phyloP scores from a whole-genome alignment of 768 basidiomycete species.

The Cubamyces sp. region DNA sequence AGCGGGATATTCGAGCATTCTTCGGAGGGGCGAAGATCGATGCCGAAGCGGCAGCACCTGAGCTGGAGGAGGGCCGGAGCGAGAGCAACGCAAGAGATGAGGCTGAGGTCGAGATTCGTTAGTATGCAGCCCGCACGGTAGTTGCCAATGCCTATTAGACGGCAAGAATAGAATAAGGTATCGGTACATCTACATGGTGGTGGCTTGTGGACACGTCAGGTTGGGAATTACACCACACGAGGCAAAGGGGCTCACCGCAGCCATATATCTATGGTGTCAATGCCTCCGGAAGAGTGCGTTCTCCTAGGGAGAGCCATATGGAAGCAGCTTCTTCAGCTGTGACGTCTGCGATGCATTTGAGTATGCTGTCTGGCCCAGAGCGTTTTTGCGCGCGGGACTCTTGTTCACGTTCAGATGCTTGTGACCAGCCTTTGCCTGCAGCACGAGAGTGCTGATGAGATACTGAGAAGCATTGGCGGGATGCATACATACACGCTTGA shows the following conservation, averaged over 20 bases:
- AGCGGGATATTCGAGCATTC: conserved; percentile 76
- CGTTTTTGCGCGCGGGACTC: conserved; percentile 65
- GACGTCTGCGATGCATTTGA: conserved; percentile 66
- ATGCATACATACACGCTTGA: conserved; percentile 68
- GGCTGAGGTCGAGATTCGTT: conserved; percentile 29
- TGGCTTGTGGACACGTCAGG: conserved; percentile 3
- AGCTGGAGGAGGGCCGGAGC: conserved; percentile 31
- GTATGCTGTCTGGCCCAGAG: conserved; percentile 66
- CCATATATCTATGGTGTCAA: background rate
- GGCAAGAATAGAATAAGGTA: conserved; percentile 17
- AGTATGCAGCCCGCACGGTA: background rate
- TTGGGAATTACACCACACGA: background rate
- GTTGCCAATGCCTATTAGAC: background rate
- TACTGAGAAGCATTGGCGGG: background rate
- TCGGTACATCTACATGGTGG: conserved; percentile 11
- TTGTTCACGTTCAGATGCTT: conserved; percentile 75
- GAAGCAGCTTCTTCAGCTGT: conserved; percentile 71
- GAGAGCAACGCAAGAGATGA: conserved; percentile 38
- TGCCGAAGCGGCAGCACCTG: background rate
- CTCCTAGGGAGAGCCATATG: conserved; percentile 55
- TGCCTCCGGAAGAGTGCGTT: background rate
- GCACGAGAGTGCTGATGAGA: background rate
- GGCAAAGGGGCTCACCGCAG: background rate
- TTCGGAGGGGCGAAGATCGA: conserved; percentile 49
- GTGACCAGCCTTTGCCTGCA: conserved; percentile 70